phyloP scores from a whole-genome alignment of 306 rosid species.

The Datisca glomerata region DNA sequence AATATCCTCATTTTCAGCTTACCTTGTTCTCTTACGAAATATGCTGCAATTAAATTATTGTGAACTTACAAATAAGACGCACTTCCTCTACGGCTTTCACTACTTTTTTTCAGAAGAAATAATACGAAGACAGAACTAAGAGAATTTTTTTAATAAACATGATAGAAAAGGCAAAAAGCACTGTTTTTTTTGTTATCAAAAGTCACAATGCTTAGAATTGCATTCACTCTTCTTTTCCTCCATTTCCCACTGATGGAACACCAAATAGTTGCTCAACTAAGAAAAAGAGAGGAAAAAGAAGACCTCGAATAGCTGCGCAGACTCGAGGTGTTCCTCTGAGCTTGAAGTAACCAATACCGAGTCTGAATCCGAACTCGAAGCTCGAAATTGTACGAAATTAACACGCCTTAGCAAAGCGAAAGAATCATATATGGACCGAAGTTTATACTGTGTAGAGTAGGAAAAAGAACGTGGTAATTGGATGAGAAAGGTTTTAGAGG shows the following conservation, averaged over 20 bases:
- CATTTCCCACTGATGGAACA: neutral
- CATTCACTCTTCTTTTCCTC: neutral
- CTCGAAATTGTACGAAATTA: conserved; percentile 21
- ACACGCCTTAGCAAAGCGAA: conserved; percentile 7
- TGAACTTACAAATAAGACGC: neutral
- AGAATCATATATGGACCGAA: conserved; percentile 2
- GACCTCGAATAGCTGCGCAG: conserved; percentile 77
- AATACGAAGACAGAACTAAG: no score
- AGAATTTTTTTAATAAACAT: no score
- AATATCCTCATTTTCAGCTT: neutral
- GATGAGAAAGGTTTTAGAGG: conserved; percentile 25
- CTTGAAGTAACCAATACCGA: conserved; percentile 16
- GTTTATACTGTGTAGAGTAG: conserved; percentile 14
- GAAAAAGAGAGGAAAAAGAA: neutral
- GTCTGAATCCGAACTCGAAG: conserved; percentile 28
- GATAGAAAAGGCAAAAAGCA: no score
- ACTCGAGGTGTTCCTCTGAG: conserved; percentile 41
- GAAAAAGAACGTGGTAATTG: conserved; percentile 17
- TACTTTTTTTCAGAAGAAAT: no score
- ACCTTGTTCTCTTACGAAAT: no score
- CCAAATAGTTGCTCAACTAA: neutral
- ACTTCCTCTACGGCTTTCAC: neutral
- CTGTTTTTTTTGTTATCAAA: no score
- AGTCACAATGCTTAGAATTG: neutral
- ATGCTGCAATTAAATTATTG: no score